Evolutionary conservation across 176 grass and related monocot genomes (phyloP).

Genomic region (Oryza longistaminata): DNA sequence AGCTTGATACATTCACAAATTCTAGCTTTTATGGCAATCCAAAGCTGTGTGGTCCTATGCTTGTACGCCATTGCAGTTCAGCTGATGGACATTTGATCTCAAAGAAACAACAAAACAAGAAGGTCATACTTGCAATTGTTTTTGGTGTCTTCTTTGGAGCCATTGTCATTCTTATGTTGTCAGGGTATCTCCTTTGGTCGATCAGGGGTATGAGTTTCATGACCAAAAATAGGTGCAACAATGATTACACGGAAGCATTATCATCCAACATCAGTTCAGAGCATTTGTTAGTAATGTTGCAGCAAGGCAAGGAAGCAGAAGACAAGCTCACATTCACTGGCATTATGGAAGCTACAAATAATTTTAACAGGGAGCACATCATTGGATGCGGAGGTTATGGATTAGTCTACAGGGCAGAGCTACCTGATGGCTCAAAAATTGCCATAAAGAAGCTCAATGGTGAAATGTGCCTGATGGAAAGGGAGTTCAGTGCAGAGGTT

Average conservation of each 20-base stretch:
- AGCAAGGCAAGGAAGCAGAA: slow-evolving; percentile 1
- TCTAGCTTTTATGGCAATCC: slow-evolving; percentile 34
- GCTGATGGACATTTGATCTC: neutral
- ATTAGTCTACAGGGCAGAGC: slow-evolving; percentile 60
- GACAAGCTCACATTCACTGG: slow-evolving; percentile 47
- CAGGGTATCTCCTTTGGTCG: neutral
- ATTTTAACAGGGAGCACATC: slow-evolving; percentile 65
- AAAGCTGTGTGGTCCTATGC: slow-evolving; percentile 29
- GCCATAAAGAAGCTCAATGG: slow-evolving; percentile 72
- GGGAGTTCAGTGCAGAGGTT: slow-evolving; percentile 71
- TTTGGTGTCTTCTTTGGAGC: slow-evolving; percentile 28
- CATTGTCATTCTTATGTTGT: neutral
- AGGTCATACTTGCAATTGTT: neutral
- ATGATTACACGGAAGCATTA: neutral
- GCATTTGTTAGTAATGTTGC: neutral
- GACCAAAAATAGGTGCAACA: neutral
- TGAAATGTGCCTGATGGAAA: slow-evolving; percentile 54
- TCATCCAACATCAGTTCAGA: neutral
- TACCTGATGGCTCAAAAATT: slow-evolving; percentile 49
- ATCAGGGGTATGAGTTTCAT: neutral
- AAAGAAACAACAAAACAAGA: slow-evolving; percentile 18
- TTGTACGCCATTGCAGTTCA: neutral
- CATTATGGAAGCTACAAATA: slow-evolving; percentile 62
- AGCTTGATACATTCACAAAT: slow-evolving; percentile 6
- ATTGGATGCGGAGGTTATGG: slow-evolving; percentile 71